Percentiles rank a stretch among this genome's conserved stretches.
These are phyloP conservation scores for Coemansia sp. DNA, from an alignment of 192 early-diverging fungal genomes.

Conservation along the genomic window DNA sequence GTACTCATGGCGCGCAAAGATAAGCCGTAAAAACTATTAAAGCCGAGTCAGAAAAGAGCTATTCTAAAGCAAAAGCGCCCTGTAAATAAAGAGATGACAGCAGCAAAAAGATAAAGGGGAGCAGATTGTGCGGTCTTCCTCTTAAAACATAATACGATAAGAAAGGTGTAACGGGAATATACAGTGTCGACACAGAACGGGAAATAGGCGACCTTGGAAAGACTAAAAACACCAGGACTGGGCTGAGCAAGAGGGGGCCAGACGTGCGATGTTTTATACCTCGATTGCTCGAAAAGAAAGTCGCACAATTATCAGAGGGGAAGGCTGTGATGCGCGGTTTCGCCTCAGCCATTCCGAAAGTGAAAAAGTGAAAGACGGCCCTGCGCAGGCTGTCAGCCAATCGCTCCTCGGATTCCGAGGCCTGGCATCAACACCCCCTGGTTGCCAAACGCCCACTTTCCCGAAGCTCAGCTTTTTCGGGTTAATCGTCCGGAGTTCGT, in stretches of 20 bases:
- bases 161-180: constrained; percentile 14
- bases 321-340: constrained; percentile 11
- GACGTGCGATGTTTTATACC: constrained; percentile 26
- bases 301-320: constrained; percentile 11
- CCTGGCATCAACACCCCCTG: not conserved
- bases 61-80: constrained; percentile 2
- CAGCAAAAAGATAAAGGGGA: not conserved
- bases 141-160: constrained; percentile 11
- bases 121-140: not conserved
- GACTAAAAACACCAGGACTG: not conserved
- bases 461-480: not conserved
- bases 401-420: constrained; percentile 34
- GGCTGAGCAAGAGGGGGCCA: constrained; percentile 9
- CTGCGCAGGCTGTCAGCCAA: constrained; percentile 18
- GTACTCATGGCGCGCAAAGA: constrained; percentile 19
- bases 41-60: not conserved
- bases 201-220: constrained; percentile 7
- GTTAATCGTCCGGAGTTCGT: constrained; percentile 3
- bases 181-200: constrained; percentile 11
- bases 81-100: not conserved
- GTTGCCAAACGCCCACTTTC: not conserved
- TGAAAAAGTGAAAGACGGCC: constrained; percentile 5
- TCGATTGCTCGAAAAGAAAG: constrained; percentile 11
- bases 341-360: constrained; percentile 1
- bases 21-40: not conserved